Evolutionary conservation across 768 basidiomycete species (phyloP), one percentile per base, ranked within the genome.

Genomic region (Leccinum sublutescens): DNA sequence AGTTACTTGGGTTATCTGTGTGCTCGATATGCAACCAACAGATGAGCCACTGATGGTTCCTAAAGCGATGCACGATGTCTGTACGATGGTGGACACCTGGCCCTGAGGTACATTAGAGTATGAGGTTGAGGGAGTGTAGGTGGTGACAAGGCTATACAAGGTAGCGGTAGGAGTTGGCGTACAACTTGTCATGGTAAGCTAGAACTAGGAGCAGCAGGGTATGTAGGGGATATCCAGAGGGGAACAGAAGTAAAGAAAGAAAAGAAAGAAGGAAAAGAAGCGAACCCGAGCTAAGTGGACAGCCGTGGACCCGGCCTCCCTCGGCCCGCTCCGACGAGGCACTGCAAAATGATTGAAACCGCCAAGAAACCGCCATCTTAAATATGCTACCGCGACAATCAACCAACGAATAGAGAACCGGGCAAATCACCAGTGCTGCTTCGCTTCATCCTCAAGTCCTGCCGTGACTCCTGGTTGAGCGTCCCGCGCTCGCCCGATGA

Each of bases 161-260:
- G 81, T 82, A 63, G 71, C 70, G 7, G 80, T 82, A 50, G 82
- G 76, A 53, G 73, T 70, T 21, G 79, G 68, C 38, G 68, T 68
- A 63, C 82, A 84, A 55, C 4, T 5, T n/a, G 80, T 68, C 68
- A 74, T 73, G 58, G 29, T 40, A 36, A 34, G 50, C 19, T 7
- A 34, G 56, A 56, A 9, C n/a, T 8, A 33, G 21, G 10, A 14
- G 4, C 29, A 17, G 27, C 10, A 43, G 40, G 29, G n/a, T 33
- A 33, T 33, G 14, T 36, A 36, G 21, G 19, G 47, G 21, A 9
- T 33, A 33, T 58, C 31, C 29, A 25, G 45, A 27, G 14, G 15
- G 40, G 27, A 43, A 27, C 38, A 14, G 40, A 33, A 14, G 12
- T 36, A 45, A 52, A 3, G 29, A 53, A 51, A 25, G 52, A 60